A percentile compares a stretch with the other conserved stretches of the same genome.
These are phyloP conservation scores for Penicillium longicatenatum DNA, from an alignment of 495 filamentous ascomycete genomes.

Conservation along the genomic window DNA sequence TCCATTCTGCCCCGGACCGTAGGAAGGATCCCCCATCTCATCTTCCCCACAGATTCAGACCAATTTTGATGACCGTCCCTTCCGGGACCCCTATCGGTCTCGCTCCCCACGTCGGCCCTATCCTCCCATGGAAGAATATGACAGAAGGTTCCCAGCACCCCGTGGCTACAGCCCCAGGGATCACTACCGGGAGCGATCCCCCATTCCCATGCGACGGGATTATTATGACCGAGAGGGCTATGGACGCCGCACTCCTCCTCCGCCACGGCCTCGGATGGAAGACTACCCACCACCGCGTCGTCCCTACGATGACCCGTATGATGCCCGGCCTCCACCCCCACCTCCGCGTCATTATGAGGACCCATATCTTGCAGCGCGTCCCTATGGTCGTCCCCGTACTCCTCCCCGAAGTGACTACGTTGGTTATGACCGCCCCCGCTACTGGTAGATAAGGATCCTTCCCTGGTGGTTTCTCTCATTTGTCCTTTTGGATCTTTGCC, in stretches of 20 bases:
- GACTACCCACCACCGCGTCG: slow-evolving; percentile 66
- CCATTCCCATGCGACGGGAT: slow-evolving; percentile 72
- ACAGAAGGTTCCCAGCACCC: slow-evolving; percentile 72
- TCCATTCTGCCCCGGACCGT: slow-evolving; percentile 14
- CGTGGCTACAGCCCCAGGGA: slow-evolving; percentile 82
- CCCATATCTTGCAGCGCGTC: slow-evolving; percentile 44
- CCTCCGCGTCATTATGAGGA: slow-evolving; percentile 50
- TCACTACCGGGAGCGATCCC: slow-evolving; percentile 84
- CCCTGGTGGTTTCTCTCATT: slow-evolving; percentile 4
- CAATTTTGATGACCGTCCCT: slow-evolving; percentile 62
- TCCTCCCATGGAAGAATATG: slow-evolving; percentile 69
- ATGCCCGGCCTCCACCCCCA: slow-evolving; percentile 44
- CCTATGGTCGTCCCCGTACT: slow-evolving; percentile 47
- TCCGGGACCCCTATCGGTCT: slow-evolving; percentile 71
- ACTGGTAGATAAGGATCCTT: slow-evolving; percentile 40
- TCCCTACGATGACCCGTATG: slow-evolving; percentile 56
- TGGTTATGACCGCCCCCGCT: slow-evolving; percentile 48
- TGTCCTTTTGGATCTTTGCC: slow-evolving; percentile 9
- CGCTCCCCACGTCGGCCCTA: slow-evolving; percentile 74
- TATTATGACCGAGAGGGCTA: slow-evolving; percentile 82
- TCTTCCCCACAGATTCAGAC: slow-evolving; percentile 52
- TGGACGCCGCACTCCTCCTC: slow-evolving; percentile 62
- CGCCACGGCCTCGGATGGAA: slow-evolving; percentile 73
- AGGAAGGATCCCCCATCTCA: slow-evolving; percentile 29
- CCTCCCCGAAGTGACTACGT: slow-evolving; percentile 47